phyloP scores from a whole-genome alignment of 305 asterid genomes.

The Coffea humblotiana region DNA sequence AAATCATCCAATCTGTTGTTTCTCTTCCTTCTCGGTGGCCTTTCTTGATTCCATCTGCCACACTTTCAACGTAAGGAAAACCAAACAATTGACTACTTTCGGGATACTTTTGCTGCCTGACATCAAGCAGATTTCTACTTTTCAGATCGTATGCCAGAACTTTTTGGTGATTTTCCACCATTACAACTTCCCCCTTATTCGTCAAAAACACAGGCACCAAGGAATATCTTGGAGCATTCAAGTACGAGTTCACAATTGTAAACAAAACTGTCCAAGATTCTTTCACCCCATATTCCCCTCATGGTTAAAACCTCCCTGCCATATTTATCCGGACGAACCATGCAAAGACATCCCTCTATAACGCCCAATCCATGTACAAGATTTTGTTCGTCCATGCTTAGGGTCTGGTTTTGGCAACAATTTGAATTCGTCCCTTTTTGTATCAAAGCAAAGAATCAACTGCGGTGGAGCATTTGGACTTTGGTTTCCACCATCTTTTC shows the following conservation, averaged over 20 bases:
- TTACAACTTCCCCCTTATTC: background rate
- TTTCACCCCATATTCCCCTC: conserved; percentile 2
- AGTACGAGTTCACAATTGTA: background rate
- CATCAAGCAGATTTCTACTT: background rate
- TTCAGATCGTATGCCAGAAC: background rate
- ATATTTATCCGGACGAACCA: background rate
- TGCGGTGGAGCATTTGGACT: background rate
- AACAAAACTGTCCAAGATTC: conserved; percentile 2
- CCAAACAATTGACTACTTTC: background rate
- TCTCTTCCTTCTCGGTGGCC: background rate
- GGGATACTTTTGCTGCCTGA: background rate
- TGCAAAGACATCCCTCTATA: background rate
- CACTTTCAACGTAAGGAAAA: background rate
- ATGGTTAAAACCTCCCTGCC: background rate
- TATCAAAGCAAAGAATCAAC: background rate
- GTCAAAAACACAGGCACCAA: conserved; percentile 4
- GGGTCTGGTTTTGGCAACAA: background rate
- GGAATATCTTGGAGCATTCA: background rate
- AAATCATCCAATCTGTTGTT: background rate
- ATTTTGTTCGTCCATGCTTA: background rate
- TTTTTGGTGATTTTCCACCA: background rate
- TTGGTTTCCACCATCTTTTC: background rate
- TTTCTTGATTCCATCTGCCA: background rate
- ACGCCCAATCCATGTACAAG: background rate
- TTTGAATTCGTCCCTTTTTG: background rate